Conservation (phyloP, 2,329 filamentous ascomycete genomes). For the Cytospora chrysosperma region DNA sequence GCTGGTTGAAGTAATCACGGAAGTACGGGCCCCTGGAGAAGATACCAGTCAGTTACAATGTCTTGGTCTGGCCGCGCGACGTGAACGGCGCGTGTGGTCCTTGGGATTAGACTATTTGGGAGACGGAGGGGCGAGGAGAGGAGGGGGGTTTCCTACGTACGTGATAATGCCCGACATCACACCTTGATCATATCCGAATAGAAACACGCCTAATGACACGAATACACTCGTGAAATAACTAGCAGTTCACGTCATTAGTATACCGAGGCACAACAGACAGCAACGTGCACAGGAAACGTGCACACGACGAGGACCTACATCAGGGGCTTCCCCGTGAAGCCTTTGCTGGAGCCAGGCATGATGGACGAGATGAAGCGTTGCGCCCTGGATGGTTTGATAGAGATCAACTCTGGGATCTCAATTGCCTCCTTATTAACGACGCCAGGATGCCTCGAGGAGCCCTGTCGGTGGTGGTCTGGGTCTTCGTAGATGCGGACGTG, state of each 20-base stretch:
- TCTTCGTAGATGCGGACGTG: conserved; percentile 64
- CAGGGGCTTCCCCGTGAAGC: conserved; percentile 92
- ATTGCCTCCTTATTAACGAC: conserved; percentile 73
- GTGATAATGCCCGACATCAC: conserved; percentile 77
- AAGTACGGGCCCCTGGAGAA: conserved; percentile 76
- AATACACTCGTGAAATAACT: conserved; percentile 96
- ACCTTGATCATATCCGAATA: conserved; percentile 88
- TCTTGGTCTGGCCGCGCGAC: conserved; percentile 30
- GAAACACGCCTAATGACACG: conserved; percentile 80
- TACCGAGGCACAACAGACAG: background rate
- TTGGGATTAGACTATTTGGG: background rate
- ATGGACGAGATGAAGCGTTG: conserved; percentile 74
- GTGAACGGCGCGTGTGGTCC: background rate
- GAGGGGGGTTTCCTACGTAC: conserved; percentile 52
- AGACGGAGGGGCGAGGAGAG: no score
- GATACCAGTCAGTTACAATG: conserved; percentile 2
- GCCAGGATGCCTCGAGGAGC: conserved; percentile 40
- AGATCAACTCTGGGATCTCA: conserved; percentile 68
- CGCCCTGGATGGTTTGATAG: conserved; percentile 61
- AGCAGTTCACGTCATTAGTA: conserved; percentile 16
- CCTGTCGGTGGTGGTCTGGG: conserved; percentile 23
- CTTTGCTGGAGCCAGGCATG: conserved; percentile 83
- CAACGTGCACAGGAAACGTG: conserved; percentile 3
- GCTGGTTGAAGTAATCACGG: conserved; percentile 88
- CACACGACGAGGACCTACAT: conserved; percentile 56